phyloP scores from a whole-genome alignment of 768 basidiomycete genomes.

The Lactarius sp. region DNA sequence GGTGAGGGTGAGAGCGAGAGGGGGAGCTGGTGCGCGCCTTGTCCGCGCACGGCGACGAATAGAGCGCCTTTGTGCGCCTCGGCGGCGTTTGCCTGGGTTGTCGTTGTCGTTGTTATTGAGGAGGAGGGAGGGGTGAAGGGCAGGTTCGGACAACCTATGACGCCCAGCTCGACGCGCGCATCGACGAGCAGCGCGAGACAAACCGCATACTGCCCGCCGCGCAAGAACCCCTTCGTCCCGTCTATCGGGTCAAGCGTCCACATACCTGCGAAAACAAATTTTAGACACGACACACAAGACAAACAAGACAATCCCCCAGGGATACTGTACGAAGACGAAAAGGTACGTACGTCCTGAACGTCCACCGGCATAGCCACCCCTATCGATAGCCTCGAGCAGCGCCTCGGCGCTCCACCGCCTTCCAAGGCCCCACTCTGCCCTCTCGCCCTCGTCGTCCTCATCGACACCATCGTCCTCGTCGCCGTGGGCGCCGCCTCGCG shows the following conservation, averaged over 20 bases:
- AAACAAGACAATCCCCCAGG: background rate
- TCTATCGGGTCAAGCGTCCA: conserved; percentile 52
- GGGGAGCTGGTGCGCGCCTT: conserved; percentile 73
- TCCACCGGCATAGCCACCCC: conserved; percentile 73
- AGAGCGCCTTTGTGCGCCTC: conserved; percentile 45
- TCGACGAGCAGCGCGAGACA: conserved; percentile 47
- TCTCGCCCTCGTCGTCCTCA: conserved; percentile 46
- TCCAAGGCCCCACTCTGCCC: conserved; percentile 67
- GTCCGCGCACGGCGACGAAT: conserved; percentile 84
- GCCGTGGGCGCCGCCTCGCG: too few species aligned
- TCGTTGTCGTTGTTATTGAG: conserved; percentile 33
- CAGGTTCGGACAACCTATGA: conserved; percentile 83
- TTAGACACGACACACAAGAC: background rate
- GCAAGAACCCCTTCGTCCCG: conserved; percentile 55
- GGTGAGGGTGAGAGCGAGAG: conserved; percentile 41
- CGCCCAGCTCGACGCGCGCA: conserved; percentile 48
- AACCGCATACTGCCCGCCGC: conserved; percentile 57
- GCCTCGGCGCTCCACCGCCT: conserved; percentile 51
- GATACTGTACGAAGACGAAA: background rate
- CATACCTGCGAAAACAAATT: conserved; percentile 27
- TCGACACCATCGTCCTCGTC: too few species aligned
- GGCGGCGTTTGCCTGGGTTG: conserved; percentile 29
- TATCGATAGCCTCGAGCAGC: conserved; percentile 82
- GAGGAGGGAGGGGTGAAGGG: conserved; percentile 48
- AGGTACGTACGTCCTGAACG: conserved; percentile 57